Base-by-base conservation (phyloP, 768 basidiomycete species). In the Amyloporia xantha region DNA sequence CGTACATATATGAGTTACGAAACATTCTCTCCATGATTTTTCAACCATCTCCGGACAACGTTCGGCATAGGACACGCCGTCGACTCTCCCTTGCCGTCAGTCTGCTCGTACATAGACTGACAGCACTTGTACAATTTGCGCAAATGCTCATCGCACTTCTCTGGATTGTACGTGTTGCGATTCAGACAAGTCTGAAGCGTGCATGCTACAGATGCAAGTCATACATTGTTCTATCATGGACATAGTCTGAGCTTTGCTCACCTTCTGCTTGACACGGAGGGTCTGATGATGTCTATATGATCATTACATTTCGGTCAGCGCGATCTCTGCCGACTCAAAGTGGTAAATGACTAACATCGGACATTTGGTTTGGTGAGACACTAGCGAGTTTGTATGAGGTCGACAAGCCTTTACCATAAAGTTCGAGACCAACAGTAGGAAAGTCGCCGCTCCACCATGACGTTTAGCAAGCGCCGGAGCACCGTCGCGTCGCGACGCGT, bases 51-150 rank as follows among this genome's bases (percentile, higher is more conserved):
- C 39, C 71, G 66, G 2, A 86, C 69, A 3, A 79, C 77, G 25
- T 51, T 63, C 20, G 67, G 69, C 55, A 71, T 68, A 0, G 85
- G 84, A 63, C 85, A 88, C 0, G 82, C 79, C 0, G 81, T 79
- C 3, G 82, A 81, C 50, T 74, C 68, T 9, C 64, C 71, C 28
- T 68, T 61, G 9, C 53, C 66, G 1, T 65, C 65, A 3, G 67
- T 68, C 19, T 53, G 44, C 4, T 72, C 66, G 62, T 86, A 81
- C 71, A 86, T 76, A 23, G 59, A 48, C 38, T 74, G 67, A 57
- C 86, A 88, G 54, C 86, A 87, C 49, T 58, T 49, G 58, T 87
- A 87, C 15, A 88, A 70, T 20, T 65, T 68, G 44, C 74, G 67
- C 19, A 86, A 58, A 10, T 72, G 60, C 7, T 65, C 58, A 37